Evolutionary conservation across 169 alveolate species (phyloP), one percentile per base, ranked within the genome.

Genomic region (Plasmodium malariae): DNA sequence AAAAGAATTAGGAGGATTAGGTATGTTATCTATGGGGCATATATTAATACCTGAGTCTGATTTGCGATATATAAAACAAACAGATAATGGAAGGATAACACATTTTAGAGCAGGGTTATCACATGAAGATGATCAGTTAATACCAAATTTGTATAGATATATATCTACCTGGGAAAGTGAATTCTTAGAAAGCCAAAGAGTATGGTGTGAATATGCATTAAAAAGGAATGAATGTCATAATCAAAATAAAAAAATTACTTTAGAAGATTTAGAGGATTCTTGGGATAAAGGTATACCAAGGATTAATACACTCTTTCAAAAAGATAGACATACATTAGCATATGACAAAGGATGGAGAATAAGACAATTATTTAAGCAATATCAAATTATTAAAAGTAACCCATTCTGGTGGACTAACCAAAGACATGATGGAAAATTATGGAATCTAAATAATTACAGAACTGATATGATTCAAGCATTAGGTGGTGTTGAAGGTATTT

Each of bases 391-490:
- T 87, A 97, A 98, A 89, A 95, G 98, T 87, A 99, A 99, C 88
- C 99, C 99, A 34, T 99, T 99, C 93, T 99, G 99, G 99, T 99
- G 99, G 99, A 99, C 99, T n/a, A 99, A 99, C 90, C 99, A 98
- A 63, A 96, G 99, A 80, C 99, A 99, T 89, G 99, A 99, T 89
- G 99, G 99, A 26, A 99, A 99, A 93, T 95, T 99, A 71, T 99
- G 99, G 99, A 99, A 99, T 93, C 92, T 99, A 78, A 99, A 98
- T 93, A 99, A 98, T 95, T 99, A 99, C 92, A 95, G 99, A 51
- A 99, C 99, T 19, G 99, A 99, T 94, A 99, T 99, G 99, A 99
- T 99, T 68, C 99, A 99, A 93, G 99, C 99, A 3, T 92, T 99
- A 83, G 99, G 99, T 3, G 99, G 99, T 6, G 99, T 98, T 14